phyloP scores from a whole-genome alignment of 140 eudicot genomes.

The Oenanthe javanica region DNA sequence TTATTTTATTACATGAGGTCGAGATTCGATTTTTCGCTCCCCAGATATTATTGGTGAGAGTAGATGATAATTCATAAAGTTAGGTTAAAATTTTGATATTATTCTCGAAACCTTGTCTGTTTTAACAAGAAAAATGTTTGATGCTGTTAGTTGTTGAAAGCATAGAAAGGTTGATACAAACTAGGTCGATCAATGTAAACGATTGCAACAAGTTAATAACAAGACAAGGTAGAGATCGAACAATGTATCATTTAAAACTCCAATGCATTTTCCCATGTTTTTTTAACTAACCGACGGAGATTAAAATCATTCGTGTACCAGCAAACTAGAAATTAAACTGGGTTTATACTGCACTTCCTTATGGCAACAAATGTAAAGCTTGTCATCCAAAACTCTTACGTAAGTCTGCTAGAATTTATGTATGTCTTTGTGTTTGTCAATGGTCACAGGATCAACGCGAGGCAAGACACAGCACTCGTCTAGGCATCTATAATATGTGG shows the following conservation, averaged over 20 bases:
- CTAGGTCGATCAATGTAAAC: background rate
- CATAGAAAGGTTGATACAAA: background rate
- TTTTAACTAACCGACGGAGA: background rate
- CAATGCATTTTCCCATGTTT: background rate
- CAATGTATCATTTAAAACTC: background rate
- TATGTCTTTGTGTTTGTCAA: background rate
- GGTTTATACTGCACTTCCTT: background rate
- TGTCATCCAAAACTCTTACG: constrained; percentile 28
- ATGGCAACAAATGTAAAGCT: constrained; percentile 30
- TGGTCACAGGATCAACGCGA: background rate
- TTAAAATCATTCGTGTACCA: background rate
- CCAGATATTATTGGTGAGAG: no score
- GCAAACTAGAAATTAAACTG: background rate
- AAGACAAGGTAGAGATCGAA: background rate
- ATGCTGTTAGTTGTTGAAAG: background rate
- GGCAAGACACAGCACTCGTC: background rate
- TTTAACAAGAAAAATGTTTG: no score
- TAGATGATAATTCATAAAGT: background rate
- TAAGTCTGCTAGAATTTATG: constrained; percentile 9
- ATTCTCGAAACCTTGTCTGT: no score
- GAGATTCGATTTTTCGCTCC: no score
- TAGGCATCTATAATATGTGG: background rate
- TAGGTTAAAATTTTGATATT: no score
- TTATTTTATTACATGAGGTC: no score
- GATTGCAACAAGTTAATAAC: background rate